Evolutionary conservation across 371 early-diverging fungal genomes (phyloP), one percentile per base, ranked within the genome.

Genomic region (Mortierella sp.): DNA sequence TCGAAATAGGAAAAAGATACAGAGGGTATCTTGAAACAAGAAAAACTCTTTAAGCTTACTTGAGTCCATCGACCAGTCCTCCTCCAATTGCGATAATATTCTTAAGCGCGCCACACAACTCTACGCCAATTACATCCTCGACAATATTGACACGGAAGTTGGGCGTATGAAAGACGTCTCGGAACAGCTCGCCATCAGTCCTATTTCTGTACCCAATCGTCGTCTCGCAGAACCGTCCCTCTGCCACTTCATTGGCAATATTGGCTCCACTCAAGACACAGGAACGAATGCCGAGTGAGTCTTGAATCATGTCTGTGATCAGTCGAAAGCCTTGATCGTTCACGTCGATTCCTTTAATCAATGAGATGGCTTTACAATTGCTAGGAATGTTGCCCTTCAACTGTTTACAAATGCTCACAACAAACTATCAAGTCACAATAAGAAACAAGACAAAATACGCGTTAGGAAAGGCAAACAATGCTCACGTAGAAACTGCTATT

Each of bases 91-190:
- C 98, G 16, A 99, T 95, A 24, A 99, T 93, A 89, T 99, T 99
- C 90, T 99, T 99, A 39, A 99, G 85, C 4, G 99, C 98, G 71
- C 99, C 99, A 86, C 97, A 98, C 35, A 99, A 86, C 86, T 99
- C 99, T n/a, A 98, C 97, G 60, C 97, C 97, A 54, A 93, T 90
- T 8, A 95, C 91, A 85, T 99, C 99, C 52, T 90, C 85, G 37
- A 96, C 91, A 61, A 93, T 92, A 83, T 89, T 91, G 78, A 97
- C 92, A 55, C 89, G 90, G 89, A 98, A 99, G 81, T 96, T 93
- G 11, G 90, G 88, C 6, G 96, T 96, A 80, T 96, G 87, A 85
- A 99, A 97, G 51, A 98, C 75, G 62, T 92, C 86, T 52, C 91
- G 84, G 84, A 95, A 94, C 40, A 94, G 68, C 24, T 91, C 86